Conservation (phyloP, 164 flowering plant genomes). For the Liriodendron chinense region DNA sequence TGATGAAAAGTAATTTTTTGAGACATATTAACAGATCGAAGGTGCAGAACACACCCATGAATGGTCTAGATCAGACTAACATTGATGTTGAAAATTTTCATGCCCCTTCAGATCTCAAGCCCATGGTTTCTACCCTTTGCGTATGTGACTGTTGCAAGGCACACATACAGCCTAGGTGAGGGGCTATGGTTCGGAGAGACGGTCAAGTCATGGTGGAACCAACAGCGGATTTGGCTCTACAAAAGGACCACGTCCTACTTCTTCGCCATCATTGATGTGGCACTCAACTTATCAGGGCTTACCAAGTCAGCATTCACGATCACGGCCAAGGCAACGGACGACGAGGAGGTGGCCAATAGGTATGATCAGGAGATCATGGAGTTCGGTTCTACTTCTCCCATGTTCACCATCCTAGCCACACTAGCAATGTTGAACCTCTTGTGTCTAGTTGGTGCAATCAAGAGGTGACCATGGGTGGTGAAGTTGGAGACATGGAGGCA, state of each 20-base stretch:
- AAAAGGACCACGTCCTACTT: constrained; percentile 55
- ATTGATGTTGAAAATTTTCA: constrained; percentile 15
- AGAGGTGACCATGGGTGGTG: constrained; percentile 12
- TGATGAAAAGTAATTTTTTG: no score
- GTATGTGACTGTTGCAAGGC: constrained; percentile 32
- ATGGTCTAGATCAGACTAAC: no score
- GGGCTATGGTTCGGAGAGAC: constrained; percentile 50
- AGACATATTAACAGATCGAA: no score
- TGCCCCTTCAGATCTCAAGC: constrained; percentile 48
- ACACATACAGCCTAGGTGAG: constrained; percentile 35
- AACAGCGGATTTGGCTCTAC: constrained; percentile 68
- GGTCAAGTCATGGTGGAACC: constrained; percentile 63
- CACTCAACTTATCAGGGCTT: constrained; percentile 36
- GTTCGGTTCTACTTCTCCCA: constrained; percentile 56
- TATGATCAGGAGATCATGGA: constrained; percentile 65
- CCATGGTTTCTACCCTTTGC: constrained; percentile 65
- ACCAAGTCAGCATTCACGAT: constrained; percentile 38
- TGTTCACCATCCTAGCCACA: constrained; percentile 51
- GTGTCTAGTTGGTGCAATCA: constrained; percentile 40
- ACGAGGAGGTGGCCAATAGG: constrained; percentile 41
- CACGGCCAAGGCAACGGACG: constrained; percentile 51
- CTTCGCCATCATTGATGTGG: constrained; percentile 45
- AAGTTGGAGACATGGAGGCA: constrained; percentile 5
- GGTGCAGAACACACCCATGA: no score
- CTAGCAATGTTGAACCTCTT: constrained; percentile 55